A percentile compares a stretch with the other conserved stretches of the same genome.
These are phyloP conservation scores for Ogataea salicorniae DNA, from an alignment of 805 yeast genomes.

Conservation along the genomic window DNA sequence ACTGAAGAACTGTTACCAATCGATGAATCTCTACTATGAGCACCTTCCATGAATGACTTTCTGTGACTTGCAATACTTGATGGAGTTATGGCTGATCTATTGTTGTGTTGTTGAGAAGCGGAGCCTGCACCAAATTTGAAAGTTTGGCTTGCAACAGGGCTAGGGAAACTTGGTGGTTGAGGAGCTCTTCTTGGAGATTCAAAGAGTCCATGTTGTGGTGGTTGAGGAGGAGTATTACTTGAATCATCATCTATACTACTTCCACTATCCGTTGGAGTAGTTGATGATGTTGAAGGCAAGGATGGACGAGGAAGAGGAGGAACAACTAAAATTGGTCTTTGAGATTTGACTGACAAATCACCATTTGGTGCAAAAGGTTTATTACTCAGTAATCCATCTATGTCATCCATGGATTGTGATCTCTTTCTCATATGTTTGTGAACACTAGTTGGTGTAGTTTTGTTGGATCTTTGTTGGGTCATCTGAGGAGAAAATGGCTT, in stretches of 20 bases:
- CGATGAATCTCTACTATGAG: slow-evolving; percentile 26
- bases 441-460: slow-evolving; percentile 18
- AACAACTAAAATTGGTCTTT: slow-evolving; percentile 17
- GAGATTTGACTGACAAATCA: slow-evolving; percentile 1
- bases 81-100: slow-evolving; percentile 1
- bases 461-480: slow-evolving; percentile 5
- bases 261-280: slow-evolving; percentile 9
- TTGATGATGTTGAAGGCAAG: not conserved
- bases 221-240: slow-evolving; percentile 12
- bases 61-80: slow-evolving; percentile 3
- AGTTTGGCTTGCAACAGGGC: slow-evolving; percentile 20
- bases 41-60: slow-evolving; percentile 9
- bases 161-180: slow-evolving; percentile 46
- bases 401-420: slow-evolving; percentile 48
- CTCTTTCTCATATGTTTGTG: slow-evolving; percentile 40
- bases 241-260: slow-evolving; percentile 4
- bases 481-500: not conserved
- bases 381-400: slow-evolving; percentile 10
- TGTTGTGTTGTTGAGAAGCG: not conserved
- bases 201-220: slow-evolving; percentile 30
- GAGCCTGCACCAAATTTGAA: slow-evolving; percentile 24
- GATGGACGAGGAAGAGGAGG: slow-evolving; percentile 14
- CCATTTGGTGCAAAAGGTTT: slow-evolving; percentile 1
- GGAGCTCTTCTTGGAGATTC: slow-evolving; percentile 73
- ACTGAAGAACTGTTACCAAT: slow-evolving; percentile 33